These are phyloP conservation scores for Colletotrichum zoysiae DNA, from an alignment of 2,329 filamentous ascomycete genomes.

Conservation along the genomic window DNA sequence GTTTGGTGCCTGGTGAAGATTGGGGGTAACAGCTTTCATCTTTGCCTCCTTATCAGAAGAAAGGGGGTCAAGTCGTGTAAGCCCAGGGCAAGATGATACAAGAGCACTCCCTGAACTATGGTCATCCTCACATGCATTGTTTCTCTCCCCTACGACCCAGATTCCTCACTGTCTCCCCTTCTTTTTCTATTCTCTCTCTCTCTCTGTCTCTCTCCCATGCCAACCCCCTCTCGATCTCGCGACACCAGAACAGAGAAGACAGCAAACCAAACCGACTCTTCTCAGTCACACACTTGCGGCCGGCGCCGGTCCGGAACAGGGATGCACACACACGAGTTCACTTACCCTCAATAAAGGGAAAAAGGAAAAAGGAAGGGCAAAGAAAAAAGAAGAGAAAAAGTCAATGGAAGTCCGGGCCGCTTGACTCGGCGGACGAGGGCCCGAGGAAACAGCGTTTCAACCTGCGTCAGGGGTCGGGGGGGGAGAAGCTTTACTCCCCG, in stretches of 20 bases:
- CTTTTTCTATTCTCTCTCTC: background rate
- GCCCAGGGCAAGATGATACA: background rate
- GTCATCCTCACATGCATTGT: background rate
- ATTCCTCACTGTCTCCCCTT: background rate
- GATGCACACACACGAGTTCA: background rate
- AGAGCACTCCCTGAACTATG: background rate
- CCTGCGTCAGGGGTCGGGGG: background rate
- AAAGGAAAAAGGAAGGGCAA: background rate
- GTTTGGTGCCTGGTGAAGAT: background rate
- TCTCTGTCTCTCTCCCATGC: background rate
- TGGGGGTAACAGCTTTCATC: background rate
- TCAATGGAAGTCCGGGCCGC: background rate
- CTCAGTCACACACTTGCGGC: background rate
- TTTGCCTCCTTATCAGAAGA: background rate
- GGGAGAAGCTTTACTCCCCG: no score
- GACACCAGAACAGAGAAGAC: background rate
- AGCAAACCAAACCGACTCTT: background rate
- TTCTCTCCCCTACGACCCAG: background rate
- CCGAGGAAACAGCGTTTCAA: slow-evolving; percentile 14
- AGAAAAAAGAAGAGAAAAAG: background rate
- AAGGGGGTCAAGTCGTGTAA: background rate
- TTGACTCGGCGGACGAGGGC: background rate
- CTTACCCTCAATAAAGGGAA: background rate
- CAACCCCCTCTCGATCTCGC: background rate
- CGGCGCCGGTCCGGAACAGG: background rate